Percentiles rank a stretch among this genome's conserved stretches.
Conservation (phyloP, 495 filamentous ascomycete species). For the Trichoderma virens region DNA sequence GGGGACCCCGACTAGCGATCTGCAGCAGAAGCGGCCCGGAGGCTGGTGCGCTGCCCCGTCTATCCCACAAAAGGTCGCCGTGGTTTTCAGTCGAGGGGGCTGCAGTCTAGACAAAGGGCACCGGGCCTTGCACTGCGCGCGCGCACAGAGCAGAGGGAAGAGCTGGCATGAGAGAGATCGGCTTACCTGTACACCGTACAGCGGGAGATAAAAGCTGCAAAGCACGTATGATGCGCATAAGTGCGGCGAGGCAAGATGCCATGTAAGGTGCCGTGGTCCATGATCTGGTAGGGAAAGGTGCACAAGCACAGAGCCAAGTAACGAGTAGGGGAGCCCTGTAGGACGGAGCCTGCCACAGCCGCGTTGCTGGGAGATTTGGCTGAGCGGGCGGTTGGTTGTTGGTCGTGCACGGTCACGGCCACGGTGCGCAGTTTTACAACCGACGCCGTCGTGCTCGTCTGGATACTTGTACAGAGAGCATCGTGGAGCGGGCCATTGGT, state of each 20-base stretch:
- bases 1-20: not conserved
- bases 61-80: not conserved
- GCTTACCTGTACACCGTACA: not conserved
- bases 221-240: conserved; percentile 7
- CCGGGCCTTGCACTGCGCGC: not conserved
- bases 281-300: not conserved
- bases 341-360: not conserved
- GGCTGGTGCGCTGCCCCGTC: conserved; percentile 3
- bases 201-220: not conserved
- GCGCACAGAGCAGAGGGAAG: not conserved
- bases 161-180: not conserved
- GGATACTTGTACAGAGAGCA: not conserved
- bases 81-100: conserved; percentile 3
- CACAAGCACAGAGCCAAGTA: not conserved
- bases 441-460: not conserved
- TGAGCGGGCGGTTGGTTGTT: not conserved
- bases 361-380: not conserved
- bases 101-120: not conserved
- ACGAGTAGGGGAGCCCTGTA: not conserved
- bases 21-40: conserved; percentile 3
- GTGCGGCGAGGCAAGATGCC: not conserved
- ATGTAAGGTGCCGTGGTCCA: not conserved
- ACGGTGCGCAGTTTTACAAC: not conserved
- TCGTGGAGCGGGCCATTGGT: not conserved
- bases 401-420: not conserved